Base-by-base conservation (phyloP, 1,284 basidiomycete genomes). In the Ustilago curta region DNA sequence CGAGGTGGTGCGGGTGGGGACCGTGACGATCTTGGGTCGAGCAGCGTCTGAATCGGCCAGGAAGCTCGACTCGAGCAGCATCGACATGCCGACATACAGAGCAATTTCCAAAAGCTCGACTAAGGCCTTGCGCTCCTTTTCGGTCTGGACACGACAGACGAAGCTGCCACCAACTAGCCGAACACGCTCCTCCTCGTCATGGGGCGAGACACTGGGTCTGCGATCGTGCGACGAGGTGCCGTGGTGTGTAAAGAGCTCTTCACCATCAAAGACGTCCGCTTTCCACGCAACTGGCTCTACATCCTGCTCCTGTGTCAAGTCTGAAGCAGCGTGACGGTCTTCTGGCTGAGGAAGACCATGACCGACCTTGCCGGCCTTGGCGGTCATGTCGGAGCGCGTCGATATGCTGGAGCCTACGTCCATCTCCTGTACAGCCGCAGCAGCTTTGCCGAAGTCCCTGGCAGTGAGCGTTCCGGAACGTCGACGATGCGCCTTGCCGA, bases 1-100 rank as follows among this genome's bases (percentile, higher is more conserved):
- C 18, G 68, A 76, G 25, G 68, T 63, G 19, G 68, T 64, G 27
- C 68, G 64, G 14, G 54, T 35, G 25, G 73, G 73, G 14, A 70
- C 64, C 40, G 64, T 67, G 35, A 68, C 53, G 16, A 51, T 23
- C 52, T 68, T 76, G 21, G 73, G 73, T 18, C 73, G 68, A 31
- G 63, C 73, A 12, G 73, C 73, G 16, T 78, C 76, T 12, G 67
- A 75, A 51, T 81, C 77, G 55, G 44, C 51, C 21, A 81, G 59
- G 47, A 81, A 74, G 54, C 72, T 75, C 16, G 71, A 57, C 57
- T 81, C 78, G 45, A 81, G 68, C n/a, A 80, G 49, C 79, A 81
- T 81, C 40, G 79, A 75, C 59, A 64, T 70, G 12, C 77, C 79
- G 12, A 69, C 75, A 39, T 76, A 80, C 14, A 80, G 53, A 8